phyloP scores from a whole-genome alignment of 2,329 filamentous ascomycete genomes.

The Epichloe festucae region DNA sequence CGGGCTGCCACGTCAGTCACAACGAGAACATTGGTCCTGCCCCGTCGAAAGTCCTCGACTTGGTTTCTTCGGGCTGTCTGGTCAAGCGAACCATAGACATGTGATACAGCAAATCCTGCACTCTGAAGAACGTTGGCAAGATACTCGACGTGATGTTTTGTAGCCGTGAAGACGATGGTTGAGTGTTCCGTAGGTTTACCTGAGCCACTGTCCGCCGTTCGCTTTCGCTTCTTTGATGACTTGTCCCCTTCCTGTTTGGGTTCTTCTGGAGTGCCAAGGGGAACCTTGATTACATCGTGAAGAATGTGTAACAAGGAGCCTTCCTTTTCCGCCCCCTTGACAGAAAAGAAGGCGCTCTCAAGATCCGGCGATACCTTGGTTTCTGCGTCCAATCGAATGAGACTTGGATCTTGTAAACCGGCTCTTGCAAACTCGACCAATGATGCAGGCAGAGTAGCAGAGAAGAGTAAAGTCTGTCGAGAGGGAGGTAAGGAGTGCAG shows the following conservation, averaged over 20 bases:
- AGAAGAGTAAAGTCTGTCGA: constrained; percentile 87
- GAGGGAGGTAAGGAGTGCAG: constrained; percentile 72
- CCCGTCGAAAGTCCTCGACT: constrained; percentile 76
- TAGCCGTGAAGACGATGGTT: constrained; percentile 88
- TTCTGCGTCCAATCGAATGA: constrained; percentile 85
- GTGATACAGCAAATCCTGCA: constrained; percentile 79
- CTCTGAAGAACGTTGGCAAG: constrained; percentile 65
- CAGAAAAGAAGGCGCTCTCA: constrained; percentile 87
- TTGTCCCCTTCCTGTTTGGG: constrained; percentile 33
- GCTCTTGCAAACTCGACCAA: constrained; percentile 92
- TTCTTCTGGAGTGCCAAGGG: constrained; percentile 47
- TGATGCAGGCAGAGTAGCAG: constrained; percentile 84
- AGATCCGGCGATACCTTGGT: constrained; percentile 93
- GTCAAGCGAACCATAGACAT: constrained; percentile 88
- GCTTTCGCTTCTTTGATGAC: constrained; percentile 59
- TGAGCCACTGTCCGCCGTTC: constrained; percentile 36
- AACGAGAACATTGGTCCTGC: constrained; percentile 78
- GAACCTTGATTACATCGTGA: constrained; percentile 86
- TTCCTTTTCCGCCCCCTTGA: constrained; percentile 90
- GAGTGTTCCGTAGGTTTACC: constrained; percentile 74
- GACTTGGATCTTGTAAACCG: constrained; percentile 79
- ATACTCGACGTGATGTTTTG: constrained; percentile 97
- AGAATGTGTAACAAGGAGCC: constrained; percentile 80
- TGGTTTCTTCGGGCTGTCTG: constrained; percentile 88
- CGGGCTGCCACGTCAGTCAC: constrained; percentile 93